Conservation (phyloP, 495 filamentous ascomycete species). For the Aspergillus diversus region DNA sequence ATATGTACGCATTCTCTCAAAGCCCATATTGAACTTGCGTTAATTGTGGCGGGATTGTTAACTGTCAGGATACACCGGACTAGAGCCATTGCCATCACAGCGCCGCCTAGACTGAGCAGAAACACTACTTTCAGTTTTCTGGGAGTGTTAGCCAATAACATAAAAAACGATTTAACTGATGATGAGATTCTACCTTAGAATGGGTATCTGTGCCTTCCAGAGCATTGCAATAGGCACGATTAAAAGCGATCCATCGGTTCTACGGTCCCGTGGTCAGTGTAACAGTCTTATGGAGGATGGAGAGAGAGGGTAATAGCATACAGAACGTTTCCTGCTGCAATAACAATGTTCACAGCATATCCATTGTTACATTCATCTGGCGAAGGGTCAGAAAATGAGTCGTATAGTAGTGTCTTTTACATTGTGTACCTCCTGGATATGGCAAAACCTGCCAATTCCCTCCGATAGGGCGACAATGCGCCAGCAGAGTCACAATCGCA, state of each 20-base stretch:
- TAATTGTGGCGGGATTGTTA: neutral
- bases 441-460: slow-evolving; percentile 5
- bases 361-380: slow-evolving; percentile 7
- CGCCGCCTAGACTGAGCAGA: slow-evolving; percentile 2
- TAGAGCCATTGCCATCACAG: slow-evolving; percentile 4
- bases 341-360: slow-evolving; percentile 4
- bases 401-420: neutral
- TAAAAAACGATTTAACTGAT: neutral
- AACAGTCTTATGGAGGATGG: neutral
- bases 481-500: slow-evolving; percentile 5
- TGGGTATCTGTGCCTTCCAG: neutral
- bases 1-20: slow-evolving; percentile 5
- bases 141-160: neutral
- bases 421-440: slow-evolving; percentile 6
- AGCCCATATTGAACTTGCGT: slow-evolving; percentile 5
- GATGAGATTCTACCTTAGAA: neutral
- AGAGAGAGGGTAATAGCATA: neutral
- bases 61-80: slow-evolving; percentile 8
- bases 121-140: slow-evolving; percentile 6
- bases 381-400: neutral
- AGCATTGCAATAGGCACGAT: slow-evolving; percentile 1
- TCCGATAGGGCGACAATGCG: slow-evolving; percentile 5
- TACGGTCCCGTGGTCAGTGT: neutral
- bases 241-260: slow-evolving; percentile 5
- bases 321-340: slow-evolving; percentile 6